Evolutionary conservation across 2,329 filamentous ascomycete species (phyloP).

Genomic region (Monilinia aucupariae): DNA sequence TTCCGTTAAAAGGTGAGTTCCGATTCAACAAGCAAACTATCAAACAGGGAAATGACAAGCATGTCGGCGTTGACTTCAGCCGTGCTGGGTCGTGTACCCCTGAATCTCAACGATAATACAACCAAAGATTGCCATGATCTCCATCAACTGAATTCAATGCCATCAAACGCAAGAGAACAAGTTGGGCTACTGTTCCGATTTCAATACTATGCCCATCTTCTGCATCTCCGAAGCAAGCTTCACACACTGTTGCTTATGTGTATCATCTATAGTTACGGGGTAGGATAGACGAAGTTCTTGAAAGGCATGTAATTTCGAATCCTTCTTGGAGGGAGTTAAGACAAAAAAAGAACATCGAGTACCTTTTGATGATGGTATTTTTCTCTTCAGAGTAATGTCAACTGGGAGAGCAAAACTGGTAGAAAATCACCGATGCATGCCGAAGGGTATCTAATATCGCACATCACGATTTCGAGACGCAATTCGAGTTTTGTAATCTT

Average conservation of each 20-base stretch:
- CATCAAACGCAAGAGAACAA: neutral
- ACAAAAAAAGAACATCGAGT: neutral
- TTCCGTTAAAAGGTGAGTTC: neutral
- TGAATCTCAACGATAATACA: neutral
- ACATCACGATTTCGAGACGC: neutral
- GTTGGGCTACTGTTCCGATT: neutral
- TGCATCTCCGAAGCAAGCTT: neutral
- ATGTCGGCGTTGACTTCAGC: neutral
- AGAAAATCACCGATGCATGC: neutral
- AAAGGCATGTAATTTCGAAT: neutral
- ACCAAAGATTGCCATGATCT: neutral
- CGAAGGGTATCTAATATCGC: neutral
- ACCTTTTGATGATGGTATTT: neutral
- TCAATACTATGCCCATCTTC: neutral
- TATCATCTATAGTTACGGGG: neutral
- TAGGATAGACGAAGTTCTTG: neutral
- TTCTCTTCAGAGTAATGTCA: neutral
- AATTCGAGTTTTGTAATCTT: neutral
- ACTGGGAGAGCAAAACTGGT: neutral
- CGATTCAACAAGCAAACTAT: neutral
- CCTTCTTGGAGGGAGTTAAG: neutral
- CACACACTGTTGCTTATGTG: neutral
- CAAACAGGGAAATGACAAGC: neutral
- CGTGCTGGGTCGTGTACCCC: too few relatives aligned
- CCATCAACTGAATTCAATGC: neutral